phyloP scores from a whole-genome alignment of 2,329 filamentous ascomycete genomes.

The Clarireedia monteithiana region DNA sequence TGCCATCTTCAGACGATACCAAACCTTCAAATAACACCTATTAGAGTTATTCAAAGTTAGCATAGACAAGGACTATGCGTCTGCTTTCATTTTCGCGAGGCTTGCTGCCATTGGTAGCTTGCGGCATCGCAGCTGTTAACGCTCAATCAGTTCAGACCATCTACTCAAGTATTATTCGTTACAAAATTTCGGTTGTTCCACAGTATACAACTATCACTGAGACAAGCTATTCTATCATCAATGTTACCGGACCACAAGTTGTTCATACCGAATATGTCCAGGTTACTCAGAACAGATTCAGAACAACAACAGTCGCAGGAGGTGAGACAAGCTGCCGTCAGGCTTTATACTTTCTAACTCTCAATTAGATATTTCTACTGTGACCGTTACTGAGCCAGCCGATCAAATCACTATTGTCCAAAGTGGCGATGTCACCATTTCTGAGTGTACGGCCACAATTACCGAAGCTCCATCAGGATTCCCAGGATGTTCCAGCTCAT shows the following conservation, averaged over 20 bases:
- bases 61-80: constrained; percentile 7
- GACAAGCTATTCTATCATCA: neutral
- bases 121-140: neutral
- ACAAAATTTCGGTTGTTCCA: constrained; percentile 2
- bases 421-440: neutral
- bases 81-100: neutral
- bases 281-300: neutral
- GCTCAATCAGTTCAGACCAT: neutral
- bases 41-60: neutral
- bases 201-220: constrained; percentile 3
- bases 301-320: neutral
- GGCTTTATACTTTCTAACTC: neutral
- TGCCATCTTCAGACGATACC: constrained; percentile 2
- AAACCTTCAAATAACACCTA: constrained; percentile 1
- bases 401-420: neutral
- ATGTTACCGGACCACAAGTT: neutral
- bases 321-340: neutral
- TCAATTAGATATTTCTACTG: neutral
- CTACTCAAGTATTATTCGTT: constrained; percentile 5
- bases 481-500: neutral
- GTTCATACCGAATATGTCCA: constrained; percentile 3
- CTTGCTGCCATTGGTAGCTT: constrained; percentile 2
- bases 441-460: neutral
- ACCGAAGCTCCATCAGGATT: too few species aligned
- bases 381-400: too few species aligned